Percentiles rank a stretch among this genome's conserved stretches.
phyloP scores from a whole-genome alignment of 768 basidiomycete species.

The Lactarius hatsudake region DNA sequence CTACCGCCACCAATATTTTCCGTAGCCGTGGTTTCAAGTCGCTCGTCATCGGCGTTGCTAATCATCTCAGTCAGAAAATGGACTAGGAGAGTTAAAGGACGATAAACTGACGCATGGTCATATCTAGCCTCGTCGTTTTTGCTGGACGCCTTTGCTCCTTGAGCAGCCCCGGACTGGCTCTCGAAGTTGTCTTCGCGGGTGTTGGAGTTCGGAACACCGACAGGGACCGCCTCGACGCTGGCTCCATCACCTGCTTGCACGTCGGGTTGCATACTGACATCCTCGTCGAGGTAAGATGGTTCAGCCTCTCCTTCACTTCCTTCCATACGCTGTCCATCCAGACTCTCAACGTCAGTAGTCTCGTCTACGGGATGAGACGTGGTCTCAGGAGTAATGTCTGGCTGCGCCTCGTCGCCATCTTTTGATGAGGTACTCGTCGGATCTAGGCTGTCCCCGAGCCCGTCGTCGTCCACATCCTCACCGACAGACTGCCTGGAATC shows the following conservation, averaged over 20 bases:
- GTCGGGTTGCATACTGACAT: slow-evolving; percentile 41
- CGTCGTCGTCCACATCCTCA: slow-evolving; percentile 36
- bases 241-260: slow-evolving; percentile 34
- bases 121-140: slow-evolving; percentile 10
- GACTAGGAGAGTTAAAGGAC: background rate
- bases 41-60: slow-evolving; percentile 6
- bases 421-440: slow-evolving; percentile 27
- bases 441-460: slow-evolving; percentile 23
- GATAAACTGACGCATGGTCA: slow-evolving; percentile 11
- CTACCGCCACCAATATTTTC: slow-evolving; percentile 27
- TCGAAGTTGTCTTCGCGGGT: slow-evolving; percentile 7
- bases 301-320: slow-evolving; percentile 37
- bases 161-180: slow-evolving; percentile 14
- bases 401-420: slow-evolving; percentile 7
- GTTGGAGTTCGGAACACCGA: slow-evolving; percentile 5
- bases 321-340: slow-evolving; percentile 15
- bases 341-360: background rate
- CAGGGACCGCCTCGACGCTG: slow-evolving; percentile 16
- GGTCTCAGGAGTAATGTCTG: background rate
- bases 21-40: background rate
- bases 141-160: slow-evolving; percentile 10
- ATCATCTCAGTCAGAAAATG: background rate
- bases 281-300: slow-evolving; percentile 40
- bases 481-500: slow-evolving; percentile 32
- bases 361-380: slow-evolving; percentile 12